A percentile compares a stretch with the other conserved stretches of the same genome.
Evolutionary conservation across 306 rosid genomes (phyloP).

Genomic region (Quercus suber): DNA sequence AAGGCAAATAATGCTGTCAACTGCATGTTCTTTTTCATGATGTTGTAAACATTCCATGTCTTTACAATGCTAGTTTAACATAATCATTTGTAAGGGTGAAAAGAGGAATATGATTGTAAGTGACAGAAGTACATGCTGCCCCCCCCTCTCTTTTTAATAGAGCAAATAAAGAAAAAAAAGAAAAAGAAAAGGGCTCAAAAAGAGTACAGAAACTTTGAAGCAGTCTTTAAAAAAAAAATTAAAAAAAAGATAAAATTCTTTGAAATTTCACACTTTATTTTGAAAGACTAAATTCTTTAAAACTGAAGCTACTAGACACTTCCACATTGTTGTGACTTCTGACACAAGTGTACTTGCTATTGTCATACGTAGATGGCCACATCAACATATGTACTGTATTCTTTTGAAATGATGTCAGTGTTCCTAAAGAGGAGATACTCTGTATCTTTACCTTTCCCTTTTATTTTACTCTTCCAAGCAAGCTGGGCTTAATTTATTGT

Average conservation of each 20-base stretch:
- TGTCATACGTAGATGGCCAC: neutral
- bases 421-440: conserved; percentile 7
- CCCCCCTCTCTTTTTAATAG: neutral
- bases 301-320: neutral
- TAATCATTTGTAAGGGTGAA: neutral
- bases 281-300: neutral
- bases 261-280: neutral
- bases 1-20: neutral
- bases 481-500: conserved; percentile 4
- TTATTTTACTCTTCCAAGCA: neutral
- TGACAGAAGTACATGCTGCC: neutral
- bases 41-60: conserved; percentile 5
- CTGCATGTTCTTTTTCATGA: conserved; percentile 1
- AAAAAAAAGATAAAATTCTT: neutral
- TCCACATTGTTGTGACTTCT: neutral
- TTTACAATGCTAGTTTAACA: neutral
- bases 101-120: neutral
- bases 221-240: neutral
- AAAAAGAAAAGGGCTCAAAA: neutral
- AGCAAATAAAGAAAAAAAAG: too few species aligned
- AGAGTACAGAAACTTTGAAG: neutral
- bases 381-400: neutral
- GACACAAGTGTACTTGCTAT: neutral
- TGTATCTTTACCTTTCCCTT: neutral
- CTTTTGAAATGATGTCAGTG: neutral